Base-by-base conservation (phyloP, 306 rosid genomes). In the Inga oerstediana region DNA sequence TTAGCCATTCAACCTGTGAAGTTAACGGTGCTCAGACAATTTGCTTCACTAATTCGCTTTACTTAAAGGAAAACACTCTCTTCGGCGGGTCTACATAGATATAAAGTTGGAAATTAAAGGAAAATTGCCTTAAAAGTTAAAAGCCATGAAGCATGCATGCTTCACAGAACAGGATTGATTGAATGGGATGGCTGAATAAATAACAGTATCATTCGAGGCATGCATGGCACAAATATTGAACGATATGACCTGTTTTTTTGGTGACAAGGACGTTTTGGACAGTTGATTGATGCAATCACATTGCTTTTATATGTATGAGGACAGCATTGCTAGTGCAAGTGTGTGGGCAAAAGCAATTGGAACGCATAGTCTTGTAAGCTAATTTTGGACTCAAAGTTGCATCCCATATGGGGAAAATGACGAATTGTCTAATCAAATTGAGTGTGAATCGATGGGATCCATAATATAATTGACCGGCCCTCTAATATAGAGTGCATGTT, bases 1-100 rank as follows among this genome's bases (percentile, higher is more conserved):
- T 54, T 20, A 27, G 66, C 74, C 80, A 88, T 86, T 85, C 16
- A 19, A 65, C 79, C 81, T 34, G 30, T 82, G 82, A 74, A 45
- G 65, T 59, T 77, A 85, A 83, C 66, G 80, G 79, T 62, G 75
- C 81, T 81, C 86, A 67, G 70, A 87, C 75, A 72, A 66, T 66
- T 73, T 43, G 45, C 27, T 76, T 84, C 84, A 84, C 68, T 74
- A 49, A 67, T 87, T 59, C 72, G 81, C 81, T 77, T 80, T 46
- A 81, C 67, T 52, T 32, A 27, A 65, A 51, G 66, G 32, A 76
- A 64, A 81, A 27, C 22, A 19, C 24, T 4, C 70, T 3, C 2
- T 69, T 39, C 16, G n/a, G 58, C 46, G 80, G 32, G 8, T 56
- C 45, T 66, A 27, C 34, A 32, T 32, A 32, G 34, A 32, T n/a